Evolutionary conservation across 2,329 filamentous ascomycete genomes (phyloP).

Genomic region (Aspergillus sp.): DNA sequence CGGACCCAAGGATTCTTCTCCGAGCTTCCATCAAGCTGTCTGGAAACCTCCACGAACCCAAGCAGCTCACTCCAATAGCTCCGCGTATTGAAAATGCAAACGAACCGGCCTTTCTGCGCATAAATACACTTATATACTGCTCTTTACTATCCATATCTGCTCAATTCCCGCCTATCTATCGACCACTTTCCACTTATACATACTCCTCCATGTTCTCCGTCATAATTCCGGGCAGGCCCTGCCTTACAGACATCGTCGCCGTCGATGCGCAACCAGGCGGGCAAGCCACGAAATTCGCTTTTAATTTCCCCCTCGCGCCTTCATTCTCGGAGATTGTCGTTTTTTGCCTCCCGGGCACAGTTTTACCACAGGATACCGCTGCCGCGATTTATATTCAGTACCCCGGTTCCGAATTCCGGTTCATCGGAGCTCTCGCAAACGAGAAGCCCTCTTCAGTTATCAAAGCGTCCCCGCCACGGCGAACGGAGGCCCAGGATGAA

Average conservation of each 20-base stretch:
- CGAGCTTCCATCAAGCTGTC: slow-evolving; percentile 23
- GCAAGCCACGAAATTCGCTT: slow-evolving; percentile 62
- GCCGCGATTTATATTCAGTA: slow-evolving; percentile 87
- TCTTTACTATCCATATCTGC: not conserved
- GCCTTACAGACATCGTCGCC: slow-evolving; percentile 55
- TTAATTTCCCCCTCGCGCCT: slow-evolving; percentile 64
- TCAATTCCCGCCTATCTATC: not conserved
- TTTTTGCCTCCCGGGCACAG: slow-evolving; percentile 77
- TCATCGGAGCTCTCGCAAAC: slow-evolving; percentile 84
- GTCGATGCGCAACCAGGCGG: slow-evolving; percentile 54
- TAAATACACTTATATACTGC: not conserved
- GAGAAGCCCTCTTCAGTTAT: slow-evolving; percentile 93
- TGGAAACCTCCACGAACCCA: slow-evolving; percentile 15
- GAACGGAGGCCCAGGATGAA: slow-evolving; percentile 36
- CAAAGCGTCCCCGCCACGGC: slow-evolving; percentile 56
- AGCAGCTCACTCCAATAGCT: slow-evolving; percentile 8
- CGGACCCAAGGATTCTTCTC: slow-evolving; percentile 20
- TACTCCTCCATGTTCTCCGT: slow-evolving; percentile 56
- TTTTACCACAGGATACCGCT: slow-evolving; percentile 72
- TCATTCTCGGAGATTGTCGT: slow-evolving; percentile 75
- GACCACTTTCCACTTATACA: not conserved
- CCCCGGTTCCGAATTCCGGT: slow-evolving; percentile 68
- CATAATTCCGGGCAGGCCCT: slow-evolving; percentile 60
- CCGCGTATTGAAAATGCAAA: not conserved
- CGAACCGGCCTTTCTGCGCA: not conserved